Conservation (phyloP, 1,284 basidiomycete species). For the Leccinum subrobustum region DNA sequence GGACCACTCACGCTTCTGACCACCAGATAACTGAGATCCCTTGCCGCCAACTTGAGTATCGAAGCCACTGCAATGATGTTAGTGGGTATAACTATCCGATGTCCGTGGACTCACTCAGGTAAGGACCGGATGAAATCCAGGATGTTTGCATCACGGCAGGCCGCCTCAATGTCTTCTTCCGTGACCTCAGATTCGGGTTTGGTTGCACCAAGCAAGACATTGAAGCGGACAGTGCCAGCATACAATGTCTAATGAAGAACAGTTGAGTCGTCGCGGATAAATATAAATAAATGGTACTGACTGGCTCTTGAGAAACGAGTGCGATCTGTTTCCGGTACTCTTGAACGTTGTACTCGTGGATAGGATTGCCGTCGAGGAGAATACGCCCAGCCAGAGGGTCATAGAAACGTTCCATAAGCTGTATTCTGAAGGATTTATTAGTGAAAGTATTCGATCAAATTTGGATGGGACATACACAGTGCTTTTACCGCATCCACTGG, state of each 20-base stretch:
- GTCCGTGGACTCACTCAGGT: slow-evolving; percentile 61
- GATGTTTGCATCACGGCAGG: slow-evolving; percentile 87
- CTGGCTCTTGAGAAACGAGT: slow-evolving; percentile 91
- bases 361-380: slow-evolving; percentile 77
- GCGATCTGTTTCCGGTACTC: slow-evolving; percentile 85
- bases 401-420: no score
- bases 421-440: no score
- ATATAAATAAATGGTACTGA: slow-evolving; percentile 17
- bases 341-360: slow-evolving; percentile 79
- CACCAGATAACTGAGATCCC: slow-evolving; percentile 90
- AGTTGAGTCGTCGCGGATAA: not conserved
- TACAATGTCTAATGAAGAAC: slow-evolving; percentile 65
- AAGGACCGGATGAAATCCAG: slow-evolving; percentile 87
- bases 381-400: slow-evolving; percentile 68
- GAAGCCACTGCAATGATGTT: slow-evolving; percentile 50
- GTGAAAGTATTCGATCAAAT: no score
- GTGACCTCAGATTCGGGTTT: slow-evolving; percentile 83
- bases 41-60: slow-evolving; percentile 89
- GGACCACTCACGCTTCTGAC: slow-evolving; percentile 78
- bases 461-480: no score
- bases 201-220: slow-evolving; percentile 83
- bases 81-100: slow-evolving; percentile 1
- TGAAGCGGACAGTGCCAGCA: slow-evolving; percentile 85
- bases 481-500: no score
- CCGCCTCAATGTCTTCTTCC: slow-evolving; percentile 84